Percentiles rank a stretch among this genome's conserved stretches.
Evolutionary conservation across 2,329 filamentous ascomycete species (phyloP).

Genomic region (Diaporthe citriasiana): DNA sequence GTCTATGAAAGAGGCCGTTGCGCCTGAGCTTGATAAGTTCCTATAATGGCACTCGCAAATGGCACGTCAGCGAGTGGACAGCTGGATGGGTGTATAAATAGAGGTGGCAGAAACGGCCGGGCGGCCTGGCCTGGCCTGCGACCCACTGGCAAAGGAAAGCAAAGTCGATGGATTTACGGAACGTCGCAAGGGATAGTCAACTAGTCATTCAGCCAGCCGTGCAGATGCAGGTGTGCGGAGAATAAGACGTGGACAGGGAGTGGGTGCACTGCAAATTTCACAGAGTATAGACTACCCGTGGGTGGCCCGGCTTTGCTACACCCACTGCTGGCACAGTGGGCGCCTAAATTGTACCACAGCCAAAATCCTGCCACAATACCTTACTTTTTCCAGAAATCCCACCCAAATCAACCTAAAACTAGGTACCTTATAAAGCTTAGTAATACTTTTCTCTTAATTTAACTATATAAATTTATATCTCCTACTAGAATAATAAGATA

Average conservation of each 20-base stretch:
- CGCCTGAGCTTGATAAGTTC: neutral
- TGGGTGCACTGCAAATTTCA: neutral
- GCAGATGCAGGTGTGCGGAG: neutral
- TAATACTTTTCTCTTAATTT: too few relatives aligned
- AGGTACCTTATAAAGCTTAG: too few relatives aligned
- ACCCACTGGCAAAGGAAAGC: neutral
- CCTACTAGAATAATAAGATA: too few relatives aligned
- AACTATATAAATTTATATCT: too few relatives aligned
- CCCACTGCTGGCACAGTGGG: too few relatives aligned
- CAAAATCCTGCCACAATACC: too few relatives aligned
- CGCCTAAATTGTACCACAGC: too few relatives aligned
- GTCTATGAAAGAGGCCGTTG: neutral
- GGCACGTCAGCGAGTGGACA: neutral
- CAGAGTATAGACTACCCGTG: neutral
- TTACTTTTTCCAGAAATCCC: too few relatives aligned
- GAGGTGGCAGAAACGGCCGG: constrained; percentile 17
- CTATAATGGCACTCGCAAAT: neutral
- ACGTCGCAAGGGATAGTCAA: neutral
- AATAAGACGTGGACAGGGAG: neutral
- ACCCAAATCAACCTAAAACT: too few relatives aligned
- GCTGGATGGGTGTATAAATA: constrained; percentile 23
- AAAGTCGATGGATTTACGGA: neutral
- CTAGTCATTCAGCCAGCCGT: neutral
- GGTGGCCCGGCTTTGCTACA: too few relatives aligned
- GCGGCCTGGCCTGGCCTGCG: neutral